phyloP scores from a whole-genome alignment of 2,329 filamentous ascomycete species.

The Talaromyces sp. region DNA sequence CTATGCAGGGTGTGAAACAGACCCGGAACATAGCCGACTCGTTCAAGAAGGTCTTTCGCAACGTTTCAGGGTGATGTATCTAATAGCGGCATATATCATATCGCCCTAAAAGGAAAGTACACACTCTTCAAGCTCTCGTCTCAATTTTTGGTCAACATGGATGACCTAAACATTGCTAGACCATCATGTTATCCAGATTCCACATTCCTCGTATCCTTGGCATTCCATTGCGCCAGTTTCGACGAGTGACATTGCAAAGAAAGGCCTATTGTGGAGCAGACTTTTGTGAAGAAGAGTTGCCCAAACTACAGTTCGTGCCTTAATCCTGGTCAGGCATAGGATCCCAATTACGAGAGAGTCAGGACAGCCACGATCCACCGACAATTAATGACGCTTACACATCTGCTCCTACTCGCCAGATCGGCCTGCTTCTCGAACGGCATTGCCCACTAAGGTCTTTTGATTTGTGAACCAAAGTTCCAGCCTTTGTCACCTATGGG shows the following conservation, averaged over 20 bases:
- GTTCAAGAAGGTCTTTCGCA: not conserved
- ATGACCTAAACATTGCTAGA: constrained; percentile 27
- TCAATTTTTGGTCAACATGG: constrained; percentile 17
- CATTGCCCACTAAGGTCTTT: not conserved
- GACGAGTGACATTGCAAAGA: not conserved
- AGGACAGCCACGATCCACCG: not conserved
- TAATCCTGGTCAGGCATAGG: not conserved
- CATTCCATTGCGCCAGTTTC: constrained; percentile 18
- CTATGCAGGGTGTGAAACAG: not conserved
- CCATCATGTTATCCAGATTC: constrained; percentile 16
- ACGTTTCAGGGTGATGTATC: not conserved
- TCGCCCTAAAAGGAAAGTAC: not conserved
- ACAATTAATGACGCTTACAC: constrained; percentile 34
- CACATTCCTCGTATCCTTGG: constrained; percentile 28
- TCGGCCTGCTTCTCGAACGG: not conserved
- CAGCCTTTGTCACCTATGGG: constrained; percentile 4
- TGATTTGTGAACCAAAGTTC: constrained; percentile 9
- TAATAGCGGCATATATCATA: not conserved
- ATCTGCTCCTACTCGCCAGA: constrained; percentile 4
- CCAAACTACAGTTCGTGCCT: not conserved
- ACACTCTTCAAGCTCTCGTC: constrained; percentile 4
- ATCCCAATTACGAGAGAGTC: not conserved
- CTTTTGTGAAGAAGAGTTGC: not conserved
- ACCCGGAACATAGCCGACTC: not conserved
- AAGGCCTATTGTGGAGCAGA: constrained; percentile 5